Base-by-base conservation (phyloP, 106 monocot species). In the Platanthera zijinensis region DNA sequence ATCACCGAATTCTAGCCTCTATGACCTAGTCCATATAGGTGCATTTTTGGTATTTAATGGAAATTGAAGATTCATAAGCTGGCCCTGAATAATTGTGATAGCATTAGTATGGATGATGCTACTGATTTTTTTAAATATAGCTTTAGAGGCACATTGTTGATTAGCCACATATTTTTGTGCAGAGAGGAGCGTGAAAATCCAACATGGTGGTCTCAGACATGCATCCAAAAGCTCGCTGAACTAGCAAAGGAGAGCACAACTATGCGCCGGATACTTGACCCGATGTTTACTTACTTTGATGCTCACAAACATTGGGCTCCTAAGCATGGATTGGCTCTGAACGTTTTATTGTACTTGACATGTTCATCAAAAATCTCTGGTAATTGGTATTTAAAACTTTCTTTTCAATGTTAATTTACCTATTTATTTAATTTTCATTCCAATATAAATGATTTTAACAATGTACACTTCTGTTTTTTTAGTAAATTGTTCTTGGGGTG, bases 211-310 rank as follows among this genome's bases (percentile, higher is more conserved):
- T 85, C 97, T 18, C 86, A 89, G 39, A 91, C 89, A 73, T 97
- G 97, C 76, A 84, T 97, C 14, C 86, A 97, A 53, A 97, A 89
- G 75, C 81, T 97, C 66, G 86, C 86, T 64, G 93, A 94, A 79
- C 74, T 97, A 76, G 97, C 88, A 18, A 97, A 88, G 75, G 93
- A 94, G 76, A 94, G 87, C 77, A 87, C 90, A 51, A 97, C 93
- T 50, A 83, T 94, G 83, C 87, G 97, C 7, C 79, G 83, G 11
- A 69, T 97, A 50, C 75, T 97, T 19, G 97, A 97, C 50, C 97
- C 97, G 13, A 89, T 97, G 89, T 77, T 97, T 70, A 30, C 71
- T 49, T 97, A 86, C 79, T 97, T 97, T 76, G 97, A 97, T 47
- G 71, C 15, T 8, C 68, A 87, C 59, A 91, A 79, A 57, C 91